Conservation (phyloP, 441 rosid species). For the Viola pubescens region DNA sequence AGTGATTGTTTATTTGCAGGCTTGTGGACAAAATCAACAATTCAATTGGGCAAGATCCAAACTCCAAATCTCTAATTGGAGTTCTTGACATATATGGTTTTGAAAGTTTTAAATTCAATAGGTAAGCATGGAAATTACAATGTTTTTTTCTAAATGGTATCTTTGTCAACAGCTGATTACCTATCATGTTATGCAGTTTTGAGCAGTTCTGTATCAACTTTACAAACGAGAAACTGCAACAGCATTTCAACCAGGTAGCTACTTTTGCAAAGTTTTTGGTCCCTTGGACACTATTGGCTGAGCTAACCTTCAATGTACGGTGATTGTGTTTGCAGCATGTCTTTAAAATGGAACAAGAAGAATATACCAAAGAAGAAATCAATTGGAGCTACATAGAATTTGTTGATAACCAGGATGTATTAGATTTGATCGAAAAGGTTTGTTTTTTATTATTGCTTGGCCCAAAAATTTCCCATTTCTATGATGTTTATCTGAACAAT, state of each 20-base stretch:
- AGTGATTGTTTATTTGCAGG: slow-evolving; percentile 40
- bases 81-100: slow-evolving; percentile 99
- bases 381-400: slow-evolving; percentile 99
- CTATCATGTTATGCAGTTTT: slow-evolving; percentile 43
- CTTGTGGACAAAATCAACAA: slow-evolving; percentile 86
- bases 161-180: slow-evolving; percentile 16
- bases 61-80: slow-evolving; percentile 86
- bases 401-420: slow-evolving; percentile 97
- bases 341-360: slow-evolving; percentile 99
- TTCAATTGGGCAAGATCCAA: slow-evolving; percentile 98
- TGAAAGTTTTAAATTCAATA: slow-evolving; percentile 95
- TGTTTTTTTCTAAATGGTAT: background rate
- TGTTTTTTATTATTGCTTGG: slow-evolving; percentile 23
- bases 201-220: slow-evolving; percentile 99
- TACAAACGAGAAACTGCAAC: slow-evolving; percentile 98
- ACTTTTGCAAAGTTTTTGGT: slow-evolving; percentile 3
- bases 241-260: slow-evolving; percentile 94
- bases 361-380: slow-evolving; percentile 97
- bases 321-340: slow-evolving; percentile 69
- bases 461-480: background rate
- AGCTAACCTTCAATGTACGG: slow-evolving; percentile 17
- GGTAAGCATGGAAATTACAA: slow-evolving; percentile 35
- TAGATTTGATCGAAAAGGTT: slow-evolving; percentile 97
- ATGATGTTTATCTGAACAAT: slow-evolving; percentile 9
- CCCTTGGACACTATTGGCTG: slow-evolving; percentile 8